Conservation (phyloP, 2,329 filamentous ascomycete genomes). For the Talaromyces marneffei region DNA sequence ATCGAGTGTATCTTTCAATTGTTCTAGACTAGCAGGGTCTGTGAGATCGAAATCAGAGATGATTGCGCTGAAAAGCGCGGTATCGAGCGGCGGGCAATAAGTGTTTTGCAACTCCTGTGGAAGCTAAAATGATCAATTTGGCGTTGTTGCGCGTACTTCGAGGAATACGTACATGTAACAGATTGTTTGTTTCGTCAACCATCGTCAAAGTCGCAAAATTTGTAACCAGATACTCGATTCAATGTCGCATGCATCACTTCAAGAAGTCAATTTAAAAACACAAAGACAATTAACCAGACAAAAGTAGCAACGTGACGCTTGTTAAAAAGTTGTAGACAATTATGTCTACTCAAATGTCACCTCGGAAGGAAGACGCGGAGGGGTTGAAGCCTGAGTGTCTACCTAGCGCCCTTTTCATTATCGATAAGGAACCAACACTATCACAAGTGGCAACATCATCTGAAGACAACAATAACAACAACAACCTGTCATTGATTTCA, state of each 20-base stretch:
- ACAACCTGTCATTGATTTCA: neutral
- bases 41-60: constrained; percentile 65
- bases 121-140: neutral
- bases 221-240: constrained; percentile 14
- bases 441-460: neutral
- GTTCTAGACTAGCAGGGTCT: constrained; percentile 46
- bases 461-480: neutral
- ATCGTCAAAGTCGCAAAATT: constrained; percentile 20
- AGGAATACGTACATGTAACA: constrained; percentile 6
- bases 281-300: neutral
- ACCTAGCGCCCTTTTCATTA: neutral
- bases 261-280: neutral
- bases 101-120: constrained; percentile 52
- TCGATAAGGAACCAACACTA: neutral
- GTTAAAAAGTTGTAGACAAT: neutral
- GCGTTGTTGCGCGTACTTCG: neutral
- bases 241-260: constrained; percentile 10
- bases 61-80: constrained; percentile 70
- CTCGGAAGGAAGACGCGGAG: neutral
- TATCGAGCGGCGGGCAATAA: constrained; percentile 70
- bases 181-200: constrained; percentile 18
- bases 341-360: neutral
- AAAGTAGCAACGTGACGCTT: neutral
- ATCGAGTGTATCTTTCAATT: constrained; percentile 58
- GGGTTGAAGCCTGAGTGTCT: neutral